Percentiles rank a stretch among this genome's conserved stretches.
Evolutionary conservation across 176 grass and related monocot species (phyloP).

Genomic region (Oryza officinalis): DNA sequence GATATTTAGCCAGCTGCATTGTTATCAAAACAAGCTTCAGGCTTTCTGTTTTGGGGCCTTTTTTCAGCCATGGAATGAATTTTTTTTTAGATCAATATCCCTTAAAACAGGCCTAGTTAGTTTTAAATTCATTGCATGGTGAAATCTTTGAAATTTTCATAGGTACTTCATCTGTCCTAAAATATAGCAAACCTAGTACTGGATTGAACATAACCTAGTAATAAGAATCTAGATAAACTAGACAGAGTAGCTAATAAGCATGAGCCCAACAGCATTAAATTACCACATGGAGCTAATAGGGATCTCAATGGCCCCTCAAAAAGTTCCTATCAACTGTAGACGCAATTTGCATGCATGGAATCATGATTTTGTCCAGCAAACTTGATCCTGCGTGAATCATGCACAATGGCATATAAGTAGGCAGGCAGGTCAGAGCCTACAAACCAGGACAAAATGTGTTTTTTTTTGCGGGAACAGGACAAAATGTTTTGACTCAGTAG

Average conservation of each 20-base stretch:
- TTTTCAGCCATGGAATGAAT: too few relatives aligned
- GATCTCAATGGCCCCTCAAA: background rate
- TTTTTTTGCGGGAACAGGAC: background rate
- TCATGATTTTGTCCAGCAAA: background rate
- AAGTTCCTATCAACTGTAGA: background rate
- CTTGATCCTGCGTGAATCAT: background rate
- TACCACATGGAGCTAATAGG: slow-evolving; percentile 20
- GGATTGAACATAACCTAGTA: too few relatives aligned
- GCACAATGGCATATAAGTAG: background rate
- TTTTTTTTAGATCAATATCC: too few relatives aligned
- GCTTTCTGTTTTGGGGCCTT: too few relatives aligned
- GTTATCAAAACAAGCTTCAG: background rate
- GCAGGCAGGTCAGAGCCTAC: background rate
- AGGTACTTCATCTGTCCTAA: too few relatives aligned
- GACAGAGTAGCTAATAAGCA: background rate
- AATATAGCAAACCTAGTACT: too few relatives aligned
- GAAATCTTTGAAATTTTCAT: too few relatives aligned
- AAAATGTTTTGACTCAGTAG: background rate
- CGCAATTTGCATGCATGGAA: background rate
- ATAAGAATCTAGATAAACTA: too few relatives aligned
- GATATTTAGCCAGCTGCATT: background rate
- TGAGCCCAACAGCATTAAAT: background rate
- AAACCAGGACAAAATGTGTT: background rate
- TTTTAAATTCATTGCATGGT: too few relatives aligned
- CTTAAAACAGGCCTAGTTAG: too few relatives aligned